phyloP scores from a whole-genome alignment of 73 alveolate species.

The Effrenium voratum region DNA sequence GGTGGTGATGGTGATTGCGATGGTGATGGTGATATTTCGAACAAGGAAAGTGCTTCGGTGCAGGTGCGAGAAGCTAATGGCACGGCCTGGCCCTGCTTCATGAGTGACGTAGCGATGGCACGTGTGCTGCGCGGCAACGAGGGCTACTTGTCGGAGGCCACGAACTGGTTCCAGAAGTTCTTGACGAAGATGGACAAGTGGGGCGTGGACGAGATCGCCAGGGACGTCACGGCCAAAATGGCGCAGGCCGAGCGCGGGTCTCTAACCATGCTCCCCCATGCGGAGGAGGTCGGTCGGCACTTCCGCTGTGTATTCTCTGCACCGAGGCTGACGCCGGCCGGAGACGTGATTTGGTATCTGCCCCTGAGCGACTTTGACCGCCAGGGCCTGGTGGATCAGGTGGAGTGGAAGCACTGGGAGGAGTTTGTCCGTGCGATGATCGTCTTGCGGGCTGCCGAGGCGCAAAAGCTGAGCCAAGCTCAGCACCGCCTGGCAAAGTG shows the following conservation, averaged over 20 bases:
- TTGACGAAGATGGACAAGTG: slow-evolving; percentile 33
- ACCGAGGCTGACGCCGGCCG: slow-evolving; percentile 44
- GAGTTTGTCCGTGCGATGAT: slow-evolving; percentile 29
- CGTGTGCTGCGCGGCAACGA: slow-evolving; percentile 77
- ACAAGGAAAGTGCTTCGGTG: too few relatives aligned
- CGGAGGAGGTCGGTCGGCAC: slow-evolving; percentile 43
- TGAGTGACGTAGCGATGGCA: slow-evolving; percentile 79
- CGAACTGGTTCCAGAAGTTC: slow-evolving; percentile 63
- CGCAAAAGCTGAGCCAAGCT: slow-evolving; percentile 31
- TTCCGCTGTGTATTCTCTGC: slow-evolving; percentile 69
- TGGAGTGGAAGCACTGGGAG: slow-evolving; percentile 20
- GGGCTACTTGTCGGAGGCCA: slow-evolving; percentile 60
- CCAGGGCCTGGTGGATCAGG: slow-evolving; percentile 17
- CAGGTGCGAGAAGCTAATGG: not conserved
- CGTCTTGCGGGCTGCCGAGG: slow-evolving; percentile 41
- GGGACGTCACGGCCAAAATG: not conserved
- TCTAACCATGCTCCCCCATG: slow-evolving; percentile 66
- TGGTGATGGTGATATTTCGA: too few relatives aligned
- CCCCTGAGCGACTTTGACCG: slow-evolving; percentile 81
- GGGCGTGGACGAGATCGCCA: slow-evolving; percentile 15
- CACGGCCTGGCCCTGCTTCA: slow-evolving; percentile 52
- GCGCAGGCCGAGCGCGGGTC: slow-evolving; percentile 35
- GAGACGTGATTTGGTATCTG: slow-evolving; percentile 78
- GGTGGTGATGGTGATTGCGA: too few relatives aligned
- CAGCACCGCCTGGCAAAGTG: slow-evolving; percentile 67